Percentiles rank a stretch among this genome's conserved stretches.
Evolutionary conservation across 129 eudicot species (phyloP).

Genomic region (Scalesia atractyloides): DNA sequence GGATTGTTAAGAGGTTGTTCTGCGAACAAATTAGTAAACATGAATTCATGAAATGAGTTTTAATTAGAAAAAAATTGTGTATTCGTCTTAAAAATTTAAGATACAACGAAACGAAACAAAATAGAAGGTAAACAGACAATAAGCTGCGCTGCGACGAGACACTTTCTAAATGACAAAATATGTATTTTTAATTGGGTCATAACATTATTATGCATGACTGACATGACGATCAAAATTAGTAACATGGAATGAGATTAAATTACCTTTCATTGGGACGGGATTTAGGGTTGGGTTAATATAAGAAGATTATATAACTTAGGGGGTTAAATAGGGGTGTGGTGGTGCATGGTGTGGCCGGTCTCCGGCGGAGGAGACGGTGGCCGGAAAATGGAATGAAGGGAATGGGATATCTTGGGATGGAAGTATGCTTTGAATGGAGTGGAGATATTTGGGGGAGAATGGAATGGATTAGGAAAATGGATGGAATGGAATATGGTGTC

Average conservation of each 20-base stretch:
- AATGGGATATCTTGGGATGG: constrained; percentile 40
- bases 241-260: background rate
- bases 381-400: constrained; percentile 27
- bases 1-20: constrained; percentile 1
- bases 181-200: too few relatives aligned
- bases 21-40: constrained; percentile 4
- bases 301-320: too few relatives aligned
- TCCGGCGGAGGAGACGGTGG: constrained; percentile 36
- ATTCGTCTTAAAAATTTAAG: background rate
- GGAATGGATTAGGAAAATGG: background rate
- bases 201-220: too few relatives aligned
- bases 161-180: too few relatives aligned
- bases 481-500: constrained; percentile 32
- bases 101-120: background rate
- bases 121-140: too few relatives aligned
- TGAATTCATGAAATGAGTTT: background rate
- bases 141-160: too few relatives aligned
- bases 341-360: constrained; percentile 22
- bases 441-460: constrained; percentile 32
- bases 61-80: background rate
- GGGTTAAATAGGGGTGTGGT: background rate
- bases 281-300: constrained; percentile 6
- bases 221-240: background rate
- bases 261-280: constrained; percentile 26
- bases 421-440: constrained; percentile 38